phyloP scores from a whole-genome alignment of 2,329 filamentous ascomycete species.

The Ascochyta koolunga region DNA sequence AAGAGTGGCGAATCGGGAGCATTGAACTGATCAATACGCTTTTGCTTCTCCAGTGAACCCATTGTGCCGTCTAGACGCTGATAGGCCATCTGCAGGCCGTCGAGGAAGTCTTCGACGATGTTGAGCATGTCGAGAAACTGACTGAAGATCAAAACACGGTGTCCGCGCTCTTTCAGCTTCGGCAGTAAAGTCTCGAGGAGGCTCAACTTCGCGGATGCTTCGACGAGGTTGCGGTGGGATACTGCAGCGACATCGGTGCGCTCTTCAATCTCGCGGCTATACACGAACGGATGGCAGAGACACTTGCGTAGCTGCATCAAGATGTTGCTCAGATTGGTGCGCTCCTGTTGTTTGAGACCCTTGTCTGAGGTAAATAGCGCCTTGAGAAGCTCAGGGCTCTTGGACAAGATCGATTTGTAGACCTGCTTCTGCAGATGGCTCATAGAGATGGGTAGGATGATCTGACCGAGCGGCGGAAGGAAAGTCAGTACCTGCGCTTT shows the following conservation, averaged over 20 bases:
- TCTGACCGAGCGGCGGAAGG: slow-evolving; percentile 89
- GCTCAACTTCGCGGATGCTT: slow-evolving; percentile 88
- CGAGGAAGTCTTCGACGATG: slow-evolving; percentile 90
- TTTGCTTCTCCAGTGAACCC: slow-evolving; percentile 85
- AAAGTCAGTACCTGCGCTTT: slow-evolving; percentile 92
- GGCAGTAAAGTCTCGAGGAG: slow-evolving; percentile 85
- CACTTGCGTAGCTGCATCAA: slow-evolving; percentile 94
- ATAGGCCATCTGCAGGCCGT: slow-evolving; percentile 73
- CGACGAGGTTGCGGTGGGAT: slow-evolving; percentile 81
- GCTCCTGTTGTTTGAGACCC: slow-evolving; percentile 69
- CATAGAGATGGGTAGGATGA: slow-evolving; percentile 97
- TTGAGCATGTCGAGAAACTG: slow-evolving; percentile 89
- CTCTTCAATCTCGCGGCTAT: slow-evolving; percentile 89
- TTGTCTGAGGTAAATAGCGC: slow-evolving; percentile 76
- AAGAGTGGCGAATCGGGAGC: slow-evolving; percentile 81
- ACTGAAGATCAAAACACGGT: slow-evolving; percentile 93
- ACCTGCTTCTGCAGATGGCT: slow-evolving; percentile 90
- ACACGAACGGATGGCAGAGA: slow-evolving; percentile 94
- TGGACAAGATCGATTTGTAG: slow-evolving; percentile 90
- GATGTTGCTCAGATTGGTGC: slow-evolving; percentile 88
- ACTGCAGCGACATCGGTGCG: slow-evolving; percentile 65
- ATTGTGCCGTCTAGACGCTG: slow-evolving; percentile 87
- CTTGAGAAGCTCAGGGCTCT: slow-evolving; percentile 86
- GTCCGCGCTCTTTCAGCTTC: slow-evolving; percentile 81
- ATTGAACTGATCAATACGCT: slow-evolving; percentile 92